Percentiles rank a stretch among this genome's conserved stretches.
Conservation (phyloP, 2,329 filamentous ascomycete species). For the Penicillium sumatraense region DNA sequence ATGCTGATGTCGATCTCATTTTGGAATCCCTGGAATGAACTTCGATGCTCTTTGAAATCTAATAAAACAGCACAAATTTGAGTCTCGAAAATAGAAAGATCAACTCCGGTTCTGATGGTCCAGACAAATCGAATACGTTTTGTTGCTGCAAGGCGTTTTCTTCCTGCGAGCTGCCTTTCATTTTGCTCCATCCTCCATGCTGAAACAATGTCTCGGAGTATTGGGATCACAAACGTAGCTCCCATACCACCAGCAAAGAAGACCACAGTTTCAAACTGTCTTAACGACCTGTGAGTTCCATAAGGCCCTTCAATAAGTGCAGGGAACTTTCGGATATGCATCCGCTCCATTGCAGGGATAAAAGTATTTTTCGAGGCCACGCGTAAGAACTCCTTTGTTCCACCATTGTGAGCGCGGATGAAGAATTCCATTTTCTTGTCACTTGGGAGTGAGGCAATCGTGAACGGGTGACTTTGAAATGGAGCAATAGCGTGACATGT, state of each 20-base stretch:
- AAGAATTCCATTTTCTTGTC: background rate
- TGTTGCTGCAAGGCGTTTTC: background rate
- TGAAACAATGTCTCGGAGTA: constrained; percentile 16
- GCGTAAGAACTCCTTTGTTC: background rate
- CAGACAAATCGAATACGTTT: background rate
- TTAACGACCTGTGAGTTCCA: constrained; percentile 11
- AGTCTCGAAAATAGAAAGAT: background rate
- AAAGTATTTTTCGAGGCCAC: background rate
- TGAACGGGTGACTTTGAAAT: constrained; percentile 18
- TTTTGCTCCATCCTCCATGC: background rate
- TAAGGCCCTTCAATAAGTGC: constrained; percentile 14
- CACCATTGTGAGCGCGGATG: background rate
- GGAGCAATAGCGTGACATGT: constrained; percentile 9
- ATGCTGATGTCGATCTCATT: background rate
- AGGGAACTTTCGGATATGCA: background rate
- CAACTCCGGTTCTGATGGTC: background rate
- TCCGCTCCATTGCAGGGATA: background rate
- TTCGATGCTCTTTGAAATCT: background rate
- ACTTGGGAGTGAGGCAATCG: constrained; percentile 13
- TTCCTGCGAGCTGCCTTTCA: background rate
- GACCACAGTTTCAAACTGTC: constrained; percentile 13
- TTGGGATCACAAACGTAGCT: constrained; percentile 15
- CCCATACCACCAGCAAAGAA: constrained; percentile 13
- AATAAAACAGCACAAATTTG: background rate
- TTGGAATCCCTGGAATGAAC: background rate